phyloP scores from a whole-genome alignment of 495 filamentous ascomycete species.

The Tuber brumale region DNA sequence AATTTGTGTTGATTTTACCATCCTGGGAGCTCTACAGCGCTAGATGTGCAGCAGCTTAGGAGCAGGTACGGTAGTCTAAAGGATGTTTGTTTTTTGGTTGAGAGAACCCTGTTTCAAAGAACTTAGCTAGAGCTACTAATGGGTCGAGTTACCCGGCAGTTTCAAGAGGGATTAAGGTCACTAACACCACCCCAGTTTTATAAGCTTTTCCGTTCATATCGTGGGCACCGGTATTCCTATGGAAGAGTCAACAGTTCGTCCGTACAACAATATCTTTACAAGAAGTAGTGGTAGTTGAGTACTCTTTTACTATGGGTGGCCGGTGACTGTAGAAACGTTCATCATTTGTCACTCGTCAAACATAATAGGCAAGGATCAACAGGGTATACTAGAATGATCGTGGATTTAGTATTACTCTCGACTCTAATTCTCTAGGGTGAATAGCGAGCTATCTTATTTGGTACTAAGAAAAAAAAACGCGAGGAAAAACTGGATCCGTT shows the following conservation, averaged over 20 bases:
- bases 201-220: too few relatives aligned
- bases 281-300: not conserved
- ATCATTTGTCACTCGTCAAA: not conserved
- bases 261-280: not conserved
- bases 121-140: not conserved
- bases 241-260: not conserved
- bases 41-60: not conserved
- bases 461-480: too few relatives aligned
- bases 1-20: conserved; percentile 96
- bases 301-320: not conserved
- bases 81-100: not conserved
- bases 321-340: not conserved
- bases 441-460: too few relatives aligned
- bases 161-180: not conserved
- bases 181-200: not conserved
- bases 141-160: not conserved
- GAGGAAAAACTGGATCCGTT: too few relatives aligned
- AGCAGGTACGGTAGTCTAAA: conserved; percentile 1
- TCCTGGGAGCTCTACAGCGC: conserved; percentile 45
- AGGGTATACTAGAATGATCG: not conserved
- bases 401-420: not conserved
- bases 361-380: not conserved
- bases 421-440: not conserved
- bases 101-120: not conserved
- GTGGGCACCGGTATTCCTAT: not conserved